Percentiles rank a stretch among this genome's conserved stretches.
phyloP scores from a whole-genome alignment of 495 filamentous ascomycete genomes.

The Talaromyces thailandensis region DNA sequence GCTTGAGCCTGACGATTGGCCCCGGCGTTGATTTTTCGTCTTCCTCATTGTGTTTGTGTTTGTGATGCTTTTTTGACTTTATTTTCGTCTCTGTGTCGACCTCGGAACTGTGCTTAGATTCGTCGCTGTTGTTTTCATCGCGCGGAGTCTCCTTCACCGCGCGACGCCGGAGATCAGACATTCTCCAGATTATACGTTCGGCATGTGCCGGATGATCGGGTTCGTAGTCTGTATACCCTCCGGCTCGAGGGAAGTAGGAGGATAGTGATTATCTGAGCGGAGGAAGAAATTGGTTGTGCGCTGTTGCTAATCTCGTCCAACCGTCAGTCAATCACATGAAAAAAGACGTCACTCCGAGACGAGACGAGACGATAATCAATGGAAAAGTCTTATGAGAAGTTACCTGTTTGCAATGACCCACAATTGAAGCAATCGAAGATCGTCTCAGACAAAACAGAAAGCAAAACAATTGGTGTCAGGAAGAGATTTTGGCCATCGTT shows the following conservation, averaged over 20 bases:
- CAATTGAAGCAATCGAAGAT: not conserved
- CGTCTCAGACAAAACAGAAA: not conserved
- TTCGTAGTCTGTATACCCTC: not conserved
- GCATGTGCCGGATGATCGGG: not conserved
- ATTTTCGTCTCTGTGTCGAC: not conserved
- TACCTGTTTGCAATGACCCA: not conserved
- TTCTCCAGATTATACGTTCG: not conserved
- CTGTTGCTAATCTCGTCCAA: not conserved
- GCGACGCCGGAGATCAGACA: slow-evolving; percentile 4
- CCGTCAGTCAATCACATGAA: not conserved
- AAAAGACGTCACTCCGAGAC: not conserved
- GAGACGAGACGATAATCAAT: not conserved
- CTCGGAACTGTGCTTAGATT: no score
- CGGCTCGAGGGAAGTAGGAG: not conserved
- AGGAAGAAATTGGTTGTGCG: not conserved
- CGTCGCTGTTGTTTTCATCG: not conserved
- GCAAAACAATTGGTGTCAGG: not conserved
- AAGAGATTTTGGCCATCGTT: not conserved
- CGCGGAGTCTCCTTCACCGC: not conserved
- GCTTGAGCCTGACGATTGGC: slow-evolving; percentile 14
- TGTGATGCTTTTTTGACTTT: not conserved
- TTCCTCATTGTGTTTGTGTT: not conserved
- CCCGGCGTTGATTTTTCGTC: not conserved
- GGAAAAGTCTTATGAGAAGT: not conserved
- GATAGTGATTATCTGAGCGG: not conserved